A percentile compares a stretch with the other conserved stretches of the same genome.
Evolutionary conservation across 2,329 filamentous ascomycete genomes (phyloP).

Genomic region (Pseudocercospora eumusae): DNA sequence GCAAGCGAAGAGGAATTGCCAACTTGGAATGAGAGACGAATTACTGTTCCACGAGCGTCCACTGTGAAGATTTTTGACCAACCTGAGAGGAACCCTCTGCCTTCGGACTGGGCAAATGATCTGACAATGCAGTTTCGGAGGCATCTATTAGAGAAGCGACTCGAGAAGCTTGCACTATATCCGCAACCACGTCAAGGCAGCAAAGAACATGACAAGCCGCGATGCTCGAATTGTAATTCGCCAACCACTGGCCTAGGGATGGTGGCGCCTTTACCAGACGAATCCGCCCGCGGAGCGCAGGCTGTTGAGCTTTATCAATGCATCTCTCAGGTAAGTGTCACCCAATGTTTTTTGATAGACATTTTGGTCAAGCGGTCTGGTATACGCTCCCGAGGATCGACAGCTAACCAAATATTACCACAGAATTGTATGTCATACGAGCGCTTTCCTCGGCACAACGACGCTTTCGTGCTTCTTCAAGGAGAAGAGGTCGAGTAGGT

Average conservation of each 20-base stretch:
- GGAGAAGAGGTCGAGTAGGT: conserved; percentile 79
- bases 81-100: background rate
- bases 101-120: background rate
- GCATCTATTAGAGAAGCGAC: background rate
- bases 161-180: background rate
- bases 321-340: conserved; percentile 56
- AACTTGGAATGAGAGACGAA: background rate
- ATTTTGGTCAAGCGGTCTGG: background rate
- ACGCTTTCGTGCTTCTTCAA: conserved; percentile 89
- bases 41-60: background rate
- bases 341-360: background rate
- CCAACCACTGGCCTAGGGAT: conserved; percentile 81
- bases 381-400: background rate
- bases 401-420: background rate
- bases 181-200: conserved; percentile 22
- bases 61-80: too few relatives aligned
- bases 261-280: conserved; percentile 81
- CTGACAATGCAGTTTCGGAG: background rate
- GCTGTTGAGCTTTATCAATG: conserved; percentile 89
- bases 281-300: conserved; percentile 81
- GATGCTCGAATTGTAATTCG: conserved; percentile 76
- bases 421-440: conserved; percentile 72
- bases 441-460: conserved; percentile 89
- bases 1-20: background rate
- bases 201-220: conserved; percentile 61